Percentiles rank a stretch among this genome's conserved stretches.
These are phyloP conservation scores for Rhinocladiella similis DNA, from an alignment of 2,329 filamentous ascomycete species.

Conservation along the genomic window DNA sequence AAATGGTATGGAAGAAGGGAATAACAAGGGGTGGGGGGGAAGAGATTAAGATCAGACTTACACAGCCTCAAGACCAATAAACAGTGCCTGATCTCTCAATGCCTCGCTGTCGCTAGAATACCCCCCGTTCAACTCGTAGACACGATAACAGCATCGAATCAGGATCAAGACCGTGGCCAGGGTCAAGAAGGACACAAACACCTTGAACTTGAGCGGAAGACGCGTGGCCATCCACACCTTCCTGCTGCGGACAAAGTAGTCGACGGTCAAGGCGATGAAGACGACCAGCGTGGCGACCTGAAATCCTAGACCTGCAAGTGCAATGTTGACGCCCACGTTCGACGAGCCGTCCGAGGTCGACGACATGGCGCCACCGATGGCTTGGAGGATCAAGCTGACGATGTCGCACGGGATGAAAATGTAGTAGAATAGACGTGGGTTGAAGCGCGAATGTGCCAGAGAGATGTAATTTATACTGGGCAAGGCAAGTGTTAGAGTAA, in stretches of 20 bases:
- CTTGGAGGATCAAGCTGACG: constrained; percentile 44
- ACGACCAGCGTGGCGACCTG: constrained; percentile 42
- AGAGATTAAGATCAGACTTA: no score
- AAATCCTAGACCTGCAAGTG: constrained; percentile 42
- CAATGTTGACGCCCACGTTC: constrained; percentile 39
- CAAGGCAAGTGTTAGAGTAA: no score
- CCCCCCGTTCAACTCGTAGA: constrained; percentile 61
- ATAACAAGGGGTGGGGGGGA: no score
- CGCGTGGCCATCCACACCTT: constrained; percentile 21
- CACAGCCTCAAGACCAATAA: constrained; percentile 56
- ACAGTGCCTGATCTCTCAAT: constrained; percentile 56
- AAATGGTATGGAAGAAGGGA: background rate
- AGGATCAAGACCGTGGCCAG: constrained; percentile 65
- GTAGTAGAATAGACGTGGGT: constrained; percentile 36
- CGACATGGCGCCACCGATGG: constrained; percentile 41
- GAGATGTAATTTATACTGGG: constrained; percentile 40
- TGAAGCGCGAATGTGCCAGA: constrained; percentile 42
- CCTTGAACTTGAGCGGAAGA: constrained; percentile 46
- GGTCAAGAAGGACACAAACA: constrained; percentile 56
- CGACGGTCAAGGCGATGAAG: constrained; percentile 34
- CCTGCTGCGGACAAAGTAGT: constrained; percentile 32
- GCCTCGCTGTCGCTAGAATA: constrained; percentile 48
- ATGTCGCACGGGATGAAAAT: constrained; percentile 45
- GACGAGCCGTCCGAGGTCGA: constrained; percentile 25
- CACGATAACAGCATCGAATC: constrained; percentile 64